Evolutionary conservation across 306 rosid species (phyloP), one percentile per base, ranked within the genome.

Genomic region (Macrotyloma uniflorum): DNA sequence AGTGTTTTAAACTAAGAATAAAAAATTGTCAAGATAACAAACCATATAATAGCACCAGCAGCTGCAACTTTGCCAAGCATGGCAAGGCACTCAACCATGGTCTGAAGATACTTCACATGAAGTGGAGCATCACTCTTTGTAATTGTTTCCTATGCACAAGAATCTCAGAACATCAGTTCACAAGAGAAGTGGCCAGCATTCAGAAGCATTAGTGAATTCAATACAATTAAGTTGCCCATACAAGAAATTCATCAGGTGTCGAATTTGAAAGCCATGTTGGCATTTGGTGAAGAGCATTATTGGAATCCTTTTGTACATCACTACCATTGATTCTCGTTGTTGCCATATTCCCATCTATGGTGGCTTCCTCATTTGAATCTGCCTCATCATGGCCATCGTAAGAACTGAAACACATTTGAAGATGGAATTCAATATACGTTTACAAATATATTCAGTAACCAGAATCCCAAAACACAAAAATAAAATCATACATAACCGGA

Each of bases 41-140:
- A 96, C 99, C 99, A 93, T 82, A 93, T 96, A n/a, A 96, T 84
- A 82, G 98, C 98, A 67, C 99, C 99, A 78, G 94, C 99, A 76
- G 99, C 98, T 8, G 98, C 98, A 83, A 93, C 93, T 93, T 96
- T 96, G 75, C 98, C 93, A 75, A 96, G 98, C 91, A 93, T 90
- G 86, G 88, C 91, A 70, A 96, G 98, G 82, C 99, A 96, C 86
- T 93, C 99, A 45, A 96, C 96, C 99, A 96, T 84, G 77, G 99
- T 96, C 80, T 91, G 98, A 76, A 96, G 85, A 88, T 96, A 96
- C 87, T 96, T 96, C 77, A 93, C 91, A 86, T 91, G 89, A 83
- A 86, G 94, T 0, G 94, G 93, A 67, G 97, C 91, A 84, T 90
- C 97, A 78, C 97, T 91, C 87, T 96, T 96, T 88, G 88, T 87